Evolutionary conservation across 2,329 filamentous ascomycete genomes (phyloP).

Genomic region (Pseudogymnoascus sp.): DNA sequence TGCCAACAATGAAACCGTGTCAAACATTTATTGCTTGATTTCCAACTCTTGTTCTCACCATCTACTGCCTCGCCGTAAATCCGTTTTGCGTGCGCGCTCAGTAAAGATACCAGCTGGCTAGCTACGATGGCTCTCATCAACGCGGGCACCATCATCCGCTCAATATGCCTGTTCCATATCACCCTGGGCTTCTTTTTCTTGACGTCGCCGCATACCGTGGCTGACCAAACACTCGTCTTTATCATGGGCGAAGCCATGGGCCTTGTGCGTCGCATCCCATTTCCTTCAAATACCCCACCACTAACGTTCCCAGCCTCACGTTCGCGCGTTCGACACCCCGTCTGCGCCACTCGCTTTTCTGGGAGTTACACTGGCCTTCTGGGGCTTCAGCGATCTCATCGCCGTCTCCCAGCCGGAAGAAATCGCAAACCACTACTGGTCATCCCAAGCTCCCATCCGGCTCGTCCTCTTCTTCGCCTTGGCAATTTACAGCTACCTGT

Average conservation of each 20-base stretch:
- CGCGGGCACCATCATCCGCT: conserved; percentile 71
- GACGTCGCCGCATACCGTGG: conserved; percentile 61
- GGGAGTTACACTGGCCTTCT: conserved; percentile 55
- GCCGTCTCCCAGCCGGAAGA: conserved; percentile 64
- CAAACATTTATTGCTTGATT: background rate
- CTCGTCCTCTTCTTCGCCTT: conserved; percentile 55
- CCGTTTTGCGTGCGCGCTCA: background rate
- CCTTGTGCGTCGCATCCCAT: conserved; percentile 48
- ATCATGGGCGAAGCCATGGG: conserved; percentile 78
- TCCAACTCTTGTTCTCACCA: background rate
- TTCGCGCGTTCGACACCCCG: conserved; percentile 59
- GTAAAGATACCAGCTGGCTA: conserved; percentile 7
- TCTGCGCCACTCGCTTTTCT: conserved; percentile 69
- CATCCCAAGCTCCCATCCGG: conserved; percentile 59
- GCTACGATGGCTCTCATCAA: conserved; percentile 71
- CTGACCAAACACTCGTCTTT: conserved; percentile 73
- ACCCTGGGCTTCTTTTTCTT: conserved; percentile 80
- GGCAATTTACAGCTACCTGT: conserved; percentile 58
- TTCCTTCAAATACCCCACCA: background rate
- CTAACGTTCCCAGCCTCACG: conserved; percentile 45
- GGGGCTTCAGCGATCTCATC: conserved; percentile 58
- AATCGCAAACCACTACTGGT: conserved; percentile 55
- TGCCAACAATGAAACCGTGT: conserved; percentile 7
- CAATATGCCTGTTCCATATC: conserved; percentile 76
- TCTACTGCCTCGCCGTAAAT: background rate